Percentiles rank a stretch among this genome's conserved stretches.
Evolutionary conservation across 2,329 filamentous ascomycete genomes (phyloP).

Genomic region (Fusarium ambrosium): DNA sequence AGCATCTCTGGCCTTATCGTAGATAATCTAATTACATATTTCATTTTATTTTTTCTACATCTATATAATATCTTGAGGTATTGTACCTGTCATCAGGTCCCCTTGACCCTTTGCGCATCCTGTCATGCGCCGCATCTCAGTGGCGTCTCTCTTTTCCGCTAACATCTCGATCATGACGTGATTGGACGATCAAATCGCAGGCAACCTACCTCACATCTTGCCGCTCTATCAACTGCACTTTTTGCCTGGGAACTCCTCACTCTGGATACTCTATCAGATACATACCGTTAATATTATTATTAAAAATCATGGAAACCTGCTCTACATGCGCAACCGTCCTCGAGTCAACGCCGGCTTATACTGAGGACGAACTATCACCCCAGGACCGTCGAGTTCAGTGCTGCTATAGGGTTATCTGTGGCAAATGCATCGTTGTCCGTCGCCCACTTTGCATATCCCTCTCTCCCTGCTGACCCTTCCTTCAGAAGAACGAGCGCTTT

Average conservation of each 20-base stretch:
- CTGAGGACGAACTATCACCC: constrained; percentile 69
- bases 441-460: constrained; percentile 4
- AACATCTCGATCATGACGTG: constrained; percentile 44
- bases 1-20: background rate
- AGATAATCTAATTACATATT: background rate
- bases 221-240: constrained; percentile 4
- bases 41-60: background rate
- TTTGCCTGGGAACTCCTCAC: constrained; percentile 9
- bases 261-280: background rate
- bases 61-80: background rate
- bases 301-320: constrained; percentile 63
- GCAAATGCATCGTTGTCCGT: constrained; percentile 74
- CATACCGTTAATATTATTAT: background rate
- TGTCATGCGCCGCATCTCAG: constrained; percentile 19
- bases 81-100: background rate
- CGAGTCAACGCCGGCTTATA: constrained; percentile 64
- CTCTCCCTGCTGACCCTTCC: constrained; percentile 20
- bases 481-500: constrained; percentile 76
- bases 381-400: constrained; percentile 75
- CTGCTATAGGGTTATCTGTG: constrained; percentile 79
- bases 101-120: background rate
- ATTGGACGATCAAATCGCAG: constrained; percentile 36
- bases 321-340: constrained; percentile 79
- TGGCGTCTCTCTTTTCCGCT: constrained; percentile 36
- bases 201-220: constrained; percentile 14